These are phyloP conservation scores for Heteromeles arbutifolia DNA, from an alignment of 306 rosid species.

Conservation along the genomic window DNA sequence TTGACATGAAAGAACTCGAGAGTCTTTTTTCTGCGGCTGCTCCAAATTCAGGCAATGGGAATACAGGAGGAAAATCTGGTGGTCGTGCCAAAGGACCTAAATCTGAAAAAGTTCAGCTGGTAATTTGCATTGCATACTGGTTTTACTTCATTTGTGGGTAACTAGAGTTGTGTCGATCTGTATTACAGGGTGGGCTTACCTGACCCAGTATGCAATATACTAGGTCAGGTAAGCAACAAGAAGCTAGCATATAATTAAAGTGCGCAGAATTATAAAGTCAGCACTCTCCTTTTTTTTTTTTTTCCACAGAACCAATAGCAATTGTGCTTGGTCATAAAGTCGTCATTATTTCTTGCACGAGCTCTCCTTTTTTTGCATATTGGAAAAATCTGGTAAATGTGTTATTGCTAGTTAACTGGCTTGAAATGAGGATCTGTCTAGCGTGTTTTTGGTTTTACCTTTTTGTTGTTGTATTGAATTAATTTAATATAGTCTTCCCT, in stretches of 20 bases:
- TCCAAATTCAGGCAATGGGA: slow-evolving; percentile 49
- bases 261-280: not conserved
- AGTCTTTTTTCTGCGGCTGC: slow-evolving; percentile 70
- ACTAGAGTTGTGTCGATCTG: slow-evolving; percentile 3
- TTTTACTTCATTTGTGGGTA: slow-evolving; percentile 7
- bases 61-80: slow-evolving; percentile 44
- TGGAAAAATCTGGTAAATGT: not conserved
- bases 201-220: not conserved
- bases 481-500: not conserved
- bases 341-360: not conserved
- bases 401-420: slow-evolving; percentile 1
- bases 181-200: slow-evolving; percentile 5
- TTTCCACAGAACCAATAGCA: not conserved
- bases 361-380: not conserved
- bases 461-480: not conserved
- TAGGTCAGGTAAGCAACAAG: not conserved
- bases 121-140: slow-evolving; percentile 19
- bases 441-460: not conserved
- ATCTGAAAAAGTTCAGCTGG: slow-evolving; percentile 88
- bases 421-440: not conserved
- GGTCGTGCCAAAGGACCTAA: slow-evolving; percentile 49
- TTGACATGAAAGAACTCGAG: slow-evolving; percentile 96
- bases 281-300: not conserved
- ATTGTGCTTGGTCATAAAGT: not conserved
- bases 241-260: not conserved